phyloP scores from a whole-genome alignment of 2,329 filamentous ascomycete genomes.

The Epichloe glyceriae region DNA sequence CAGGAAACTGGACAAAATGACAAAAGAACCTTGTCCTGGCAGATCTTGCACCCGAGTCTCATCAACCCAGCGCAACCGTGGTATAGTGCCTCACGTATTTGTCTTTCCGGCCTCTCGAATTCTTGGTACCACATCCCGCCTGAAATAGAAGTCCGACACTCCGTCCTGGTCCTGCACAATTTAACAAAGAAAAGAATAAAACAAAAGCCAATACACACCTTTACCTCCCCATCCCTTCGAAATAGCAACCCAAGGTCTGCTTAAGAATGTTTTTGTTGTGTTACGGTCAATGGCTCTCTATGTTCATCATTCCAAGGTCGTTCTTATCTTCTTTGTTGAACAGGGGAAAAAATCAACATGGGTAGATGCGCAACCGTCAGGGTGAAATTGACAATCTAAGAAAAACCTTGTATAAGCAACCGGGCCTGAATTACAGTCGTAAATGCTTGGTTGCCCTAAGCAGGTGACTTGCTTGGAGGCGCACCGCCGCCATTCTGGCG shows the following conservation, averaged over 20 bases:
- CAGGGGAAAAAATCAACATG: slow-evolving; percentile 15
- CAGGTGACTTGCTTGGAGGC: slow-evolving; percentile 46
- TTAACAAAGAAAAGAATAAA: slow-evolving; percentile 10
- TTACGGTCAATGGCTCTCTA: slow-evolving; percentile 34
- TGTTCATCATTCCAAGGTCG: slow-evolving; percentile 31
- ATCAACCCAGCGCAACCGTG: slow-evolving; percentile 24
- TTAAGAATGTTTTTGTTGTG: slow-evolving; percentile 21
- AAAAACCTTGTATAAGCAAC: slow-evolving; percentile 16
- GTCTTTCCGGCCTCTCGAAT: slow-evolving; percentile 24
- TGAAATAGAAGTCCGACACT: slow-evolving; percentile 26
- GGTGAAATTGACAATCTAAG: slow-evolving; percentile 14
- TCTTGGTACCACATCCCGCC: slow-evolving; percentile 20
- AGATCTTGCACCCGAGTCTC: slow-evolving; percentile 18
- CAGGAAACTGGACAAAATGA: not conserved
- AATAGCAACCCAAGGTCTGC: slow-evolving; percentile 28
- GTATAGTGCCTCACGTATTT: slow-evolving; percentile 26
- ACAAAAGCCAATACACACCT: slow-evolving; percentile 23
- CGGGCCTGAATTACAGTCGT: not conserved
- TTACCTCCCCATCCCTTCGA: slow-evolving; percentile 21
- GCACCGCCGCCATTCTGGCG: slow-evolving; percentile 49
- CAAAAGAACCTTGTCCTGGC: slow-evolving; percentile 14
- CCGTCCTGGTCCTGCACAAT: slow-evolving; percentile 18
- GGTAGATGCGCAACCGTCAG: slow-evolving; percentile 11
- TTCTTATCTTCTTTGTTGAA: slow-evolving; percentile 9
- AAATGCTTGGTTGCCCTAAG: slow-evolving; percentile 24